Base-by-base conservation (phyloP, 768 basidiomycete genomes). In the Pleurotus djamor region DNA sequence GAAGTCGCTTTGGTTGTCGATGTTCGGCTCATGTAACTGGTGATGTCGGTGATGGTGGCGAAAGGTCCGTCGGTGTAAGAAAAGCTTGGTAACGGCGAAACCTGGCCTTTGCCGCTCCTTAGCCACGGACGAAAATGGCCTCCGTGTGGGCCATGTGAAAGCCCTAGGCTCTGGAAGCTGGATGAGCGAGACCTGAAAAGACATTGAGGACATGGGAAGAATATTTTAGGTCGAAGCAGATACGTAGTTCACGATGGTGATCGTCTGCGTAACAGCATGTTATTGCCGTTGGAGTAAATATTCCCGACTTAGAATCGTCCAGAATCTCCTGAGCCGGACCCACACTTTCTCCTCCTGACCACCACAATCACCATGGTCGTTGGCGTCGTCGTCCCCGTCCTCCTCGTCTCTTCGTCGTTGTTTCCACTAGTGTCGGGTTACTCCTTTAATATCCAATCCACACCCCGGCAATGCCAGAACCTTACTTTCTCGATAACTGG, bases 391-490 rank as follows among this genome's bases (percentile, higher is more conserved):
- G 58, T 71, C 17, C 55, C 66, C 45, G 47, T 65, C 56, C 48
- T 66, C 28, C 65, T 75, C 36, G 64, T 72, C 43, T 60, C 69
- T 33, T 60, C 51, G 48, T 51, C 67, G 13, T 59, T 72, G 9
- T 72, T 74, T 21, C 54, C 69, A 14, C 59, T 70, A 57, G 67
- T 68, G 9, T 52, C 66, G 17, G 79, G 80, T 4, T 84, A 77
- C 65, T 69, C 77, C 17, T 84, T 82, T 81, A 68, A 68, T 34
- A 81, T 83, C 67, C 61, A 72, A 17, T 60, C 65, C 34, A 61
- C 79, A 21, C 88, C 91, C 0, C 68, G 78, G 58, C 91, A 92
- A 74, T 94, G 91, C 70, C 69, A 75, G 44, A 82, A 85, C 63
- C 77, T 92, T 44, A 80, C 83, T 44, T 71, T 92, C 21, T 60